Evolutionary conservation across 768 basidiomycete species (phyloP).

Genomic region (Hydnomerulius pinastri): DNA sequence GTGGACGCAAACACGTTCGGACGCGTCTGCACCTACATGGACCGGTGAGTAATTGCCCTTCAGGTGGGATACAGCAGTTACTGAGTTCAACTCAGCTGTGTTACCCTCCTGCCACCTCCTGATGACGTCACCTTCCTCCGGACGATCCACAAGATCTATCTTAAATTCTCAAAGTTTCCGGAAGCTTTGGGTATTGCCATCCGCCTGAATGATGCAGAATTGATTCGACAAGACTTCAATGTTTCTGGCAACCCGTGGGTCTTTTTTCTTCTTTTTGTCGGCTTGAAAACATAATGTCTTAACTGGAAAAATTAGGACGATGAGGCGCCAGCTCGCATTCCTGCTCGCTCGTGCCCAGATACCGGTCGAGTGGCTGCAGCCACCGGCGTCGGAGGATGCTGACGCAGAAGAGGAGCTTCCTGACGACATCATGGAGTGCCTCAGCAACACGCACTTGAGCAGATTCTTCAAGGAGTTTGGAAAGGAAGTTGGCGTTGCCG

Average conservation of each 20-base stretch:
- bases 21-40: conserved; percentile 96
- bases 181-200: conserved; percentile 89
- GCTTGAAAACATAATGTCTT: no score
- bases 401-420: conserved; percentile 68
- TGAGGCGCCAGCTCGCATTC: conserved; percentile 95
- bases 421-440: conserved; percentile 81
- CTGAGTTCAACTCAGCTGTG: conserved; percentile 54
- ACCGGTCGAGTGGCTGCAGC: conserved; percentile 85
- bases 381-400: conserved; percentile 47
- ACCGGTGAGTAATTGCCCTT: conserved; percentile 56
- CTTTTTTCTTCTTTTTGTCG: not conserved
- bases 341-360: conserved; percentile 91
- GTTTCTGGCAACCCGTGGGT: conserved; percentile 86
- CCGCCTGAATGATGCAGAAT: conserved; percentile 74
- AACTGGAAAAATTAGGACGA: conserved; percentile 49
- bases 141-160: conserved; percentile 87
- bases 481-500: conserved; percentile 87
- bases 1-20: conserved; percentile 87
- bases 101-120: conserved; percentile 87
- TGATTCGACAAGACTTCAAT: conserved; percentile 86
- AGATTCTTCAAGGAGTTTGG: conserved; percentile 87
- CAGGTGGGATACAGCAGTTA: not conserved
- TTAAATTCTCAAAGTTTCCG: conserved; percentile 83
- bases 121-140: conserved; percentile 89
- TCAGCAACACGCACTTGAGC: conserved; percentile 86